phyloP scores from a whole-genome alignment of 2,329 filamentous ascomycete species.

The Zymoseptoria crescenta region DNA sequence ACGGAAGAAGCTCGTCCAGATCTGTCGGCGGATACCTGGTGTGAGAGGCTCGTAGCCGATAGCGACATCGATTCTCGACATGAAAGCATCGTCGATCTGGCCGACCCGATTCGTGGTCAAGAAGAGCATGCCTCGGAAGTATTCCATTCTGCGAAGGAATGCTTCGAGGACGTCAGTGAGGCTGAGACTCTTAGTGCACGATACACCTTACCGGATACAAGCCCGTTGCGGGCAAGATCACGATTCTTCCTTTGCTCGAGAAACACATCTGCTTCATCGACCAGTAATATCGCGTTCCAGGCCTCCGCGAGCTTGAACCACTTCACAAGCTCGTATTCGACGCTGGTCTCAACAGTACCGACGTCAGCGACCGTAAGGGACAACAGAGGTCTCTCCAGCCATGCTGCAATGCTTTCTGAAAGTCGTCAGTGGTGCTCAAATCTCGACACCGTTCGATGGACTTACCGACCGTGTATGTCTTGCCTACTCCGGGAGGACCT shows the following conservation, averaged over 20 bases:
- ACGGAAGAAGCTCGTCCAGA: conserved; percentile 20
- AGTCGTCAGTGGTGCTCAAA: not conserved
- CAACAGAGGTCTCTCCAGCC: not conserved
- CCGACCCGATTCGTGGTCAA: conserved; percentile 31
- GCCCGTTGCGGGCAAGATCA: not conserved
- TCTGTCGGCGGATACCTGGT: conserved; percentile 12
- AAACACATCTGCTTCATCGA: not conserved
- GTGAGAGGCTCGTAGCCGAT: conserved; percentile 26
- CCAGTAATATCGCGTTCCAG: not conserved
- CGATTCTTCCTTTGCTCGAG: not conserved
- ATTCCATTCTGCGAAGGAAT: conserved; percentile 19
- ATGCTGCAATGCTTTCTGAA: not conserved
- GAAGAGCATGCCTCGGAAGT: conserved; percentile 30
- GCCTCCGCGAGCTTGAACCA: not conserved
- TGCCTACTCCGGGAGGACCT: not conserved
- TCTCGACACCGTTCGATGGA: not conserved
- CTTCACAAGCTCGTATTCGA: not conserved
- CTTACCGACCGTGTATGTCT: not conserved
- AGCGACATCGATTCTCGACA: conserved; percentile 26
- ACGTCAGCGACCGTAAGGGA: not conserved
- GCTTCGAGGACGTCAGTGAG: not conserved
- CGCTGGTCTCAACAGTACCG: not conserved
- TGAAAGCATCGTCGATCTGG: conserved; percentile 30
- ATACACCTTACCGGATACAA: not conserved
- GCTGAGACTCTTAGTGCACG: not conserved